Evolutionary conservation across 2,329 filamentous ascomycete species (phyloP), one percentile per base, ranked within the genome.

Genomic region (Xylariales sp.): DNA sequence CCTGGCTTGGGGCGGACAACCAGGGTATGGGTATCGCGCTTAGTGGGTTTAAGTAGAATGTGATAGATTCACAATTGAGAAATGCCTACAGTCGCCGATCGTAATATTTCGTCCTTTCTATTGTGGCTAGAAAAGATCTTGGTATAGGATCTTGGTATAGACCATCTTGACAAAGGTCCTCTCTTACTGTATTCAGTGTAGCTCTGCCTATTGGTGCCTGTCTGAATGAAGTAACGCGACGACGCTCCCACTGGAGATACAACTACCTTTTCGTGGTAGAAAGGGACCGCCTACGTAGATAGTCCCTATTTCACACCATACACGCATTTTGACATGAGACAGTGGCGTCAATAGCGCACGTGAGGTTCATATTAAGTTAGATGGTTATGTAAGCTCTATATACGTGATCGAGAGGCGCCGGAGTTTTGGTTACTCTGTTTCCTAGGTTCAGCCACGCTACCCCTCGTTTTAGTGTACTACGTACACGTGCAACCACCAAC

Each of bases 321-420:
- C 10, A 4, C 9, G 12, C 39, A 12, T 41, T 41, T 12, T 39
- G 10, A 16, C 10, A 41, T 5, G 14, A 41, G 12, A 3, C 39
- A 14, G 10, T 4, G 23, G 46, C 3, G 46, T 1, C 46, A 10
- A 49, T 6, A 3, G 46, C 46, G n/a, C 8, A 49, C 10, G 18
- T 49, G 46, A 49, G 46, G 18, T 49, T 28, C 46, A 28, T 28
- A 49, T 23, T 49, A 1, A 23, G 46, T 28, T 10, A 28, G 3
- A 49, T 49, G 9, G 46, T 49, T 49, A 49, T 28, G 46, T 49
- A 49, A 49, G 46, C 46, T 49, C 28, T 10, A 49, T 49, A 48
- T 5, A 23, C 23, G 23, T 23, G 23, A 23, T 23, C 23, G 23
- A 23, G 23, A 23, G 23, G 23, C 23, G 23, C 23, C 23, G 2